Evolutionary conservation across 2,329 filamentous ascomycete species (phyloP), one percentile per base, ranked within the genome.

Genomic region (Magnaporthiopsis rhizophila): DNA sequence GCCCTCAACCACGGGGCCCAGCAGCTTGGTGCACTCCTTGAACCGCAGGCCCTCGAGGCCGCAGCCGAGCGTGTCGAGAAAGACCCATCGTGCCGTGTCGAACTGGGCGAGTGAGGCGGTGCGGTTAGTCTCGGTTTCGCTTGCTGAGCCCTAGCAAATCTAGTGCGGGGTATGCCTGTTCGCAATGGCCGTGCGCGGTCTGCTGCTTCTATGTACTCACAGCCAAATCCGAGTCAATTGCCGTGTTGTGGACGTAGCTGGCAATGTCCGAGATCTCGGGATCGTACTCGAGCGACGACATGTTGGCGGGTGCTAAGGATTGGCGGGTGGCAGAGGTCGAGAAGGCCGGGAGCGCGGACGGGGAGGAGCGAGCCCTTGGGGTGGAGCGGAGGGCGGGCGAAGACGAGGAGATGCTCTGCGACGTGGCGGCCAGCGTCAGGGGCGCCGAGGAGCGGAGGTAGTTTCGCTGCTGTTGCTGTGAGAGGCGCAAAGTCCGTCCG

Each of bases 11-110:
- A 94, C 84, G 63, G 95, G 95, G 26, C 95, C 95, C 57, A 99
- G 88, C 66, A 98, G 86, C 81, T 97, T 97, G 69, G 89, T 87
- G 85, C 95, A 98, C 80, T 97, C 91, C 78, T 93, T 91, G 83
- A 99, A 99, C 71, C 89, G 89, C 74, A 99, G 86, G 70, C 91
- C 95, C 81, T 98, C 93, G 68, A 99, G 88, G 75, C 95, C 95
- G 77, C 95, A 99, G 74, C 95, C 95, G 61, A 99, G 86, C 64
- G 95, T 98, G 78, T 99, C 95, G 74, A 98, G 87, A 78, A 99
- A 92, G 70, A 98, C 93, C 82, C 92, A 94, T 79, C 95, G 89
- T 68, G 95, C 95, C 61, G 95, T 99, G 78, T 99, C 95, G 75
- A 90, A 96, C 91, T 95, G 56, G 58, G 65, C 65, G 2, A 8